These are phyloP conservation scores for Oryza glumipatula DNA, from an alignment of 176 grass and related monocot species.

Conservation along the genomic window DNA sequence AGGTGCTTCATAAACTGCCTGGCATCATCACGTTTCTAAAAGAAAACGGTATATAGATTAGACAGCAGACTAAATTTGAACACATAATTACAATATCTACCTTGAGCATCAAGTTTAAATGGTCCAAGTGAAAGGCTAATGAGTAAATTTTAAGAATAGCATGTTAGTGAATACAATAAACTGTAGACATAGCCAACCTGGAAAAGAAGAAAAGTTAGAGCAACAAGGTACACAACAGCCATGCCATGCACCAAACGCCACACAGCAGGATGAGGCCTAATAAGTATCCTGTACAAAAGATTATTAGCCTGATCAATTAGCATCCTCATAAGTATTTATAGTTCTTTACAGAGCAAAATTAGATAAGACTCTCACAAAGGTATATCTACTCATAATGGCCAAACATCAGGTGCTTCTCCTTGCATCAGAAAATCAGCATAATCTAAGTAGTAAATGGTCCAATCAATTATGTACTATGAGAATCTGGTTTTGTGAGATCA, in stretches of 20 bases:
- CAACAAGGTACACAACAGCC: conserved; percentile 82
- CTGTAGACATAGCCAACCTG: conserved; percentile 48
- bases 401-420: too few relatives aligned
- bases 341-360: background rate
- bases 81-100: background rate
- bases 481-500: too few relatives aligned
- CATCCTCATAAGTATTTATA: background rate
- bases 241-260: conserved; percentile 88
- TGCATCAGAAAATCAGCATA: too few relatives aligned
- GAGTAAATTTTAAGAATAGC: background rate
- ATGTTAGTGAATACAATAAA: background rate
- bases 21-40: conserved; percentile 87
- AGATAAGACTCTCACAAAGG: background rate
- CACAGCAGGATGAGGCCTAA: conserved; percentile 83
- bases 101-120: too few relatives aligned
- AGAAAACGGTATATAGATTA: background rate
- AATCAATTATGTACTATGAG: too few relatives aligned
- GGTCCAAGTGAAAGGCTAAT: background rate
- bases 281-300: conserved; percentile 60
- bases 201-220: conserved; percentile 87
- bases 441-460: too few relatives aligned
- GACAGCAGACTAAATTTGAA: background rate
- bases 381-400: background rate
- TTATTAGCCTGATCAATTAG: conserved; percentile 32
- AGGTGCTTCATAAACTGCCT: conserved; percentile 89